Conservation (phyloP, 2,329 filamentous ascomycete species). For the Xylaria sp. region DNA sequence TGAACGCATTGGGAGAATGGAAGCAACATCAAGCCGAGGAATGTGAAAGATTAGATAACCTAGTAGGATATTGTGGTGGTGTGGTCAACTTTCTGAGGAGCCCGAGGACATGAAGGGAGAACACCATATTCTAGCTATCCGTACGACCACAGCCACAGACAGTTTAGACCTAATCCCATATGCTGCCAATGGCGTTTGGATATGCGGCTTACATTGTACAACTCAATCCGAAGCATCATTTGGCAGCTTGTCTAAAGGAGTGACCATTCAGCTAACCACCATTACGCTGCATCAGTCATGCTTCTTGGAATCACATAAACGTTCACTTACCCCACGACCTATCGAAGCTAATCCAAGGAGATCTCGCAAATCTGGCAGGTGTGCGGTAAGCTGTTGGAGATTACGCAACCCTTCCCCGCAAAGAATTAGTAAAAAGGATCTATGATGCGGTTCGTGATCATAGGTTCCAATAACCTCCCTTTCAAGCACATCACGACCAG, state of each 20-base stretch:
- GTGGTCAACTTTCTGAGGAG: slow-evolving; percentile 84
- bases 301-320: background rate
- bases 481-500: background rate
- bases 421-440: background rate
- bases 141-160: background rate
- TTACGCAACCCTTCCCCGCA: background rate
- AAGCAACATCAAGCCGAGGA: slow-evolving; percentile 78
- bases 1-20: slow-evolving; percentile 74
- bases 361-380: background rate
- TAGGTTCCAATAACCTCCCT: background rate
- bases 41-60: slow-evolving; percentile 73
- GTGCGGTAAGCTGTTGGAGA: background rate
- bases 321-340: background rate
- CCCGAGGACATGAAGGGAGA: slow-evolving; percentile 59
- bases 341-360: background rate
- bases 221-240: background rate
- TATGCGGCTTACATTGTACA: background rate
- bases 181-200: background rate
- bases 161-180: background rate
- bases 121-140: background rate
- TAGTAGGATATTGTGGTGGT: slow-evolving; percentile 89
- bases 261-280: background rate
- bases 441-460: background rate
- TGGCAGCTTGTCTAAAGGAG: background rate
- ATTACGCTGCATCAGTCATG: background rate